Conservation (phyloP, 495 filamentous ascomycete genomes). For the Margaritispora aquatica region DNA sequence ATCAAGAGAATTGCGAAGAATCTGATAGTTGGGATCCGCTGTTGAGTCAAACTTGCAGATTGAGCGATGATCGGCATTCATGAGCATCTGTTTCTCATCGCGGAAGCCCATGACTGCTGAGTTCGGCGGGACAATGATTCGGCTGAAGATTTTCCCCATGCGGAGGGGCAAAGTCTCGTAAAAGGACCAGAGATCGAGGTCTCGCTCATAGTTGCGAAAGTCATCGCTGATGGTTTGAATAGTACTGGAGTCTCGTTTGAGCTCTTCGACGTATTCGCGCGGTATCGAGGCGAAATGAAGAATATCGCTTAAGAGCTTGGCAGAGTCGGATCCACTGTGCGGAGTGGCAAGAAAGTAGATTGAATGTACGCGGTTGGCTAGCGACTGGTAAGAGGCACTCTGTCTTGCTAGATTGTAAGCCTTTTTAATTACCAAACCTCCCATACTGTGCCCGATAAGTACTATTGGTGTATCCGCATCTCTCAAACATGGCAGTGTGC, state of each 20-base stretch:
- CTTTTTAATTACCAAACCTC: conserved; percentile 48
- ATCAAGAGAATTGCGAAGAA: not conserved
- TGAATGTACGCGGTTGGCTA: conserved; percentile 29
- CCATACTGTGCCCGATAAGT: conserved; percentile 48
- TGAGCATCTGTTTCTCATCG: conserved; percentile 30
- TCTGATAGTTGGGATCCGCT: conserved; percentile 36
- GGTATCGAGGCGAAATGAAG: not conserved
- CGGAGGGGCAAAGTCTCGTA: no score
- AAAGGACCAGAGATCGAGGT: not conserved
- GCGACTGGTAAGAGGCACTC: conserved; percentile 18
- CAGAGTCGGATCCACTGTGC: conserved; percentile 42
- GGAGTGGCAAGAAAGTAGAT: conserved; percentile 49
- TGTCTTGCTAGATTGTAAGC: conserved; percentile 25
- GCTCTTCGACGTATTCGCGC: not conserved
- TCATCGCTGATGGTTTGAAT: not conserved
- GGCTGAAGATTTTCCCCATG: no score
- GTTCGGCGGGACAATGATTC: conserved; percentile 37
- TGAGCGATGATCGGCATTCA: conserved; percentile 40
- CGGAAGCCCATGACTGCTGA: conserved; percentile 40
- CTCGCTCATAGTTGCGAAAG: not conserved
- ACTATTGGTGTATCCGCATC: conserved; percentile 29
- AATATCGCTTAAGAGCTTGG: conserved; percentile 34
- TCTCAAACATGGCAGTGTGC: not conserved
- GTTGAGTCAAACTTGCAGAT: conserved; percentile 39
- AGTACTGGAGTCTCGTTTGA: not conserved